These are phyloP conservation scores for Geosiphon pyriformis DNA, from an alignment of 192 early-diverging fungal species.

Conservation along the genomic window DNA sequence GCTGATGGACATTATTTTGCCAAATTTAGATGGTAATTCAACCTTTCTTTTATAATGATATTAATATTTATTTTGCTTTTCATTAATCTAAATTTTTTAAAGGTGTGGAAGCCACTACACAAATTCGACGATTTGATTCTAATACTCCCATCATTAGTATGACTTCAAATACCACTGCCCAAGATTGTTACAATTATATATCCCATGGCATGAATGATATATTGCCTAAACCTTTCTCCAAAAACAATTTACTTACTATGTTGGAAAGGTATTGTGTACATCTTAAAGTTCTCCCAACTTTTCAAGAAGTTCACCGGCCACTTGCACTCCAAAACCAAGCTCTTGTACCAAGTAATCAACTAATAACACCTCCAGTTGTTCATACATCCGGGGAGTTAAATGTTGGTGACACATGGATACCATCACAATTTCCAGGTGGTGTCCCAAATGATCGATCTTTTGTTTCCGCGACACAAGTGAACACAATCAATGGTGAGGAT, in stretches of 20 bases:
- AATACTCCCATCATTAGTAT: slow-evolving; percentile 71
- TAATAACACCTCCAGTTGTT: not conserved
- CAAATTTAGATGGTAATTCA: slow-evolving; percentile 22
- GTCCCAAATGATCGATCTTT: not conserved
- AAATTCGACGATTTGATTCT: slow-evolving; percentile 65
- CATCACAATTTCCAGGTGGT: no score
- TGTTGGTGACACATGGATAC: not conserved
- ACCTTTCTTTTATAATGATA: not conserved
- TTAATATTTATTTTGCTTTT: not conserved
- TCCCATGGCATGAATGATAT: slow-evolving; percentile 73
- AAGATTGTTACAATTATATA: slow-evolving; percentile 61
- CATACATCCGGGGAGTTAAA: not conserved
- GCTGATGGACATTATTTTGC: slow-evolving; percentile 45
- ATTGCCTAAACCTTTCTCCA: slow-evolving; percentile 64
- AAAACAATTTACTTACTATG: slow-evolving; percentile 42
- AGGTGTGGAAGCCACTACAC: slow-evolving; percentile 64
- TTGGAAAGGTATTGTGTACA: slow-evolving; percentile 56
- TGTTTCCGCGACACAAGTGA: not conserved
- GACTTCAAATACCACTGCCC: slow-evolving; percentile 63
- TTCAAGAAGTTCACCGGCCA: slow-evolving; percentile 9
- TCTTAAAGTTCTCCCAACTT: slow-evolving; percentile 26
- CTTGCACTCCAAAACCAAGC: not conserved
- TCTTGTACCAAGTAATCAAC: not conserved
- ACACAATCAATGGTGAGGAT: not conserved
- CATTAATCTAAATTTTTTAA: slow-evolving; percentile 35